These are phyloP conservation scores for Metschnikowia reukaufii DNA, from an alignment of 805 yeast genomes.

Conservation along the genomic window DNA sequence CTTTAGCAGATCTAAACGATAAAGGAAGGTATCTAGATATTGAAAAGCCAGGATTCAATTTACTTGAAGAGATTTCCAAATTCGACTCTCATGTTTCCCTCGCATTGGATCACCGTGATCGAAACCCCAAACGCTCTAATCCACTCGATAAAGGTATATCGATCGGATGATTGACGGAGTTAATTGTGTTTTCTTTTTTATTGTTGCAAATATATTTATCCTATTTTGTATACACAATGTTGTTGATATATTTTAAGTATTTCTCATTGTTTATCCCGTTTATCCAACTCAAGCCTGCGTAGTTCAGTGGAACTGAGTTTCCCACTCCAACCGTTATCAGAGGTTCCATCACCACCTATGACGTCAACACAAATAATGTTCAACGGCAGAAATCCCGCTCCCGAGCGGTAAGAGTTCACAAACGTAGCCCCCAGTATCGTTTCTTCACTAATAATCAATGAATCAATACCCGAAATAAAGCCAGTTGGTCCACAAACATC, in stretches of 20 bases:
- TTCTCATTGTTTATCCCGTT: neutral
- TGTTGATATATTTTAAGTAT: neutral
- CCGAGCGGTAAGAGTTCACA: conserved; percentile 65
- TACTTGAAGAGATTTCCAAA: conserved; percentile 53
- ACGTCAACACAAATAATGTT: conserved; percentile 42
- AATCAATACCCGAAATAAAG: conserved; percentile 65
- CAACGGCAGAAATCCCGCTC: conserved; percentile 54
- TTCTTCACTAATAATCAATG: conserved; percentile 79
- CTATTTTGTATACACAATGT: neutral
- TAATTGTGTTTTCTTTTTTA: too few species aligned
- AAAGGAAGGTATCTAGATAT: conserved; percentile 45
- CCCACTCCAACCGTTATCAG: conserved; percentile 52
- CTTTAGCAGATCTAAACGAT: conserved; percentile 46
- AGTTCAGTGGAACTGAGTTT: conserved; percentile 86
- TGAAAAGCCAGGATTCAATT: conserved; percentile 52
- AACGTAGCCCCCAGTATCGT: conserved; percentile 70
- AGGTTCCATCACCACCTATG: conserved; percentile 56
- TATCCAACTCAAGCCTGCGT: conserved; percentile 39
- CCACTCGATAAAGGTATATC: conserved; percentile 45
- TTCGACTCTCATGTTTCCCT: conserved; percentile 49
- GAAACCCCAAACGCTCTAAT: conserved; percentile 48
- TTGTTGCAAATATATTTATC: too few species aligned
- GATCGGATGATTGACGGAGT: too few species aligned
- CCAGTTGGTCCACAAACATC: conserved; percentile 97
- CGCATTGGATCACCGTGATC: conserved; percentile 87